Conservation (phyloP, 2,329 filamentous ascomycete genomes). For the Arthroderma sp. region DNA sequence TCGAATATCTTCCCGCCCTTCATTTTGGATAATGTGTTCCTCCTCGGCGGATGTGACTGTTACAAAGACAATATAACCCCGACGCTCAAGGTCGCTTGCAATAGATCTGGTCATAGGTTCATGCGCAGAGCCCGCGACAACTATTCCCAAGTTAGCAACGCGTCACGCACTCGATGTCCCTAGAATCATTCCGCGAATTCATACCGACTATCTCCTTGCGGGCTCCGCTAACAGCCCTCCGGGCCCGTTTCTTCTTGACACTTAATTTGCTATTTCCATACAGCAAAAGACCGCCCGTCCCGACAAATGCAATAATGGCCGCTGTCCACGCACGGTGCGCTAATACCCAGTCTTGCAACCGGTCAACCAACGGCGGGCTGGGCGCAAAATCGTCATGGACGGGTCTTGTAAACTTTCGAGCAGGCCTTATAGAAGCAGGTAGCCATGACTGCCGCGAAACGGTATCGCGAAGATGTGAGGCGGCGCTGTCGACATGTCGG, state of each 20-base stretch:
- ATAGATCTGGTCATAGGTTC: slow-evolving; percentile 74
- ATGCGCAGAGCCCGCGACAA: slow-evolving; percentile 76
- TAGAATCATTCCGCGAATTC: slow-evolving; percentile 9
- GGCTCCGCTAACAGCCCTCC: slow-evolving; percentile 66
- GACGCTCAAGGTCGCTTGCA: slow-evolving; percentile 72
- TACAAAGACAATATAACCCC: slow-evolving; percentile 87
- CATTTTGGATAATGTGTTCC: slow-evolving; percentile 60
- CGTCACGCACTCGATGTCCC: not conserved
- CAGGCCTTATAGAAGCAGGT: slow-evolving; percentile 53
- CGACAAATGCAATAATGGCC: slow-evolving; percentile 55
- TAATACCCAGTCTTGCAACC: slow-evolving; percentile 56
- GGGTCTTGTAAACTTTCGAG: slow-evolving; percentile 12
- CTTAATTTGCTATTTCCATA: slow-evolving; percentile 47
- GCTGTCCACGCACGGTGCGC: slow-evolving; percentile 62
- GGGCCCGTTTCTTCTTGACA: slow-evolving; percentile 55
- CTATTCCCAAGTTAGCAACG: slow-evolving; percentile 25
- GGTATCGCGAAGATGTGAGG: slow-evolving; percentile 54
- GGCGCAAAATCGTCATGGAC: not conserved
- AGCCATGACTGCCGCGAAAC: slow-evolving; percentile 59
- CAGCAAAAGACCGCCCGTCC: slow-evolving; percentile 47
- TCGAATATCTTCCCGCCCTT: slow-evolving; percentile 68
- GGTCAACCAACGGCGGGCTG: slow-evolving; percentile 28
- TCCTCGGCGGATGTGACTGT: slow-evolving; percentile 78
- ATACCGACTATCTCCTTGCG: slow-evolving; percentile 64
- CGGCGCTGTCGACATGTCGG: slow-evolving; percentile 63